Conservation (phyloP, 2,329 filamentous ascomycete species). For the Hymenoscyphus fraxineus region DNA sequence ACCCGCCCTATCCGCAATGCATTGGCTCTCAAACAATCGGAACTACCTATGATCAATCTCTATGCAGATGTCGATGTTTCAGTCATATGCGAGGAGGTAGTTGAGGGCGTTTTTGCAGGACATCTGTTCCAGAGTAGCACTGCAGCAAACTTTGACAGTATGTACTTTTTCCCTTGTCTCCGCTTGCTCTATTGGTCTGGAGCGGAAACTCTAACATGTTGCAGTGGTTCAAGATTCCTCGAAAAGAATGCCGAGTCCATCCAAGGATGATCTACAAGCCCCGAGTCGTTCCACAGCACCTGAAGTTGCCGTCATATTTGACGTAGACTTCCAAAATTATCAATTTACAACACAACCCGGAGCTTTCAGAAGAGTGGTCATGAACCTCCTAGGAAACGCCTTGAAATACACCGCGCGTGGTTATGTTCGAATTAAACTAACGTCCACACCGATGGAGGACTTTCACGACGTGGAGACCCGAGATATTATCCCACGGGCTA, state of each 20-base stretch:
- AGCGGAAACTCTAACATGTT: not conserved
- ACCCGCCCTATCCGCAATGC: slow-evolving; percentile 4
- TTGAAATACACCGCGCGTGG: slow-evolving; percentile 59
- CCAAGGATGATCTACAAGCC: not conserved
- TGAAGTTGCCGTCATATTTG: slow-evolving; percentile 32
- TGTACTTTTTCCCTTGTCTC: not conserved
- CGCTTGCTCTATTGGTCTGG: not conserved
- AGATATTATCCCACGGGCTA: slow-evolving; percentile 25
- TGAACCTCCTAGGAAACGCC: slow-evolving; percentile 62
- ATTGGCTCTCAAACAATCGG: slow-evolving; percentile 27
- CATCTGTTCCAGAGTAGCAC: slow-evolving; percentile 34
- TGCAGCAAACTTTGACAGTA: slow-evolving; percentile 31
- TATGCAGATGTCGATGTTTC: slow-evolving; percentile 35
- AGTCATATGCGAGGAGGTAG: slow-evolving; percentile 34
- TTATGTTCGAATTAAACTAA: slow-evolving; percentile 42
- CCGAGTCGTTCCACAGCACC: slow-evolving; percentile 15
- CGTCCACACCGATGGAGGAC: slow-evolving; percentile 29
- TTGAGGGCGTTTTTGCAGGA: slow-evolving; percentile 35
- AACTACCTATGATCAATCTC: slow-evolving; percentile 35
- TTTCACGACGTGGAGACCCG: slow-evolving; percentile 16
- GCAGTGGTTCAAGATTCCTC: slow-evolving; percentile 25
- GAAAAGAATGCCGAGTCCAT: slow-evolving; percentile 25
- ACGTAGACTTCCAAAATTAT: slow-evolving; percentile 31
- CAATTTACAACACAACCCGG: slow-evolving; percentile 52
- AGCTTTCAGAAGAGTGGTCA: slow-evolving; percentile 48